Conservation (phyloP, 2,329 filamentous ascomycete species). For the Daldinia eschscholtzii region DNA sequence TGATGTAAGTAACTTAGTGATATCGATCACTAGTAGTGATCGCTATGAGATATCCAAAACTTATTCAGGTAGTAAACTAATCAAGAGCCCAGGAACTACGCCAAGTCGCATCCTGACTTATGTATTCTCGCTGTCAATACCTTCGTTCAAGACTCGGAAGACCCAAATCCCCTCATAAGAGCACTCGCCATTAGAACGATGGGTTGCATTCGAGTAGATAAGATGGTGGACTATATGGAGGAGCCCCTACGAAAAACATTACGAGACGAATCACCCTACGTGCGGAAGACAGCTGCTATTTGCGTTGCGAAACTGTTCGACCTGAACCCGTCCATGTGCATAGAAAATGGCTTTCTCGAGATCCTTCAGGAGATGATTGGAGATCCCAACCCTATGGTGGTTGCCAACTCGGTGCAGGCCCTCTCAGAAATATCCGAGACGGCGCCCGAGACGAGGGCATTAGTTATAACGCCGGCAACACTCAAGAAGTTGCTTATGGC, state of each 20-base stretch:
- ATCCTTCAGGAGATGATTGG: constrained; percentile 95
- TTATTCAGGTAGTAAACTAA: constrained; percentile 40
- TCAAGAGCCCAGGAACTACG: constrained; percentile 82
- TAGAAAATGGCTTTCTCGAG: constrained; percentile 97
- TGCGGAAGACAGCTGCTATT: constrained; percentile 96
- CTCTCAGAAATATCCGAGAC: constrained; percentile 91
- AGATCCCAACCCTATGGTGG: constrained; percentile 98
- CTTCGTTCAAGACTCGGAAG: constrained; percentile 98
- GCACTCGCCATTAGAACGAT: constrained; percentile 97
- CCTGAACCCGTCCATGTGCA: constrained; percentile 88
- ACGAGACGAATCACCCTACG: constrained; percentile 96
- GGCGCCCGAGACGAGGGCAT: constrained; percentile 88
- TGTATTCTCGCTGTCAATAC: constrained; percentile 99
- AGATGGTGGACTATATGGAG: constrained; percentile 99
- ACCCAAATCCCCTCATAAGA: constrained; percentile 95
- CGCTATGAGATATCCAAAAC: not conserved
- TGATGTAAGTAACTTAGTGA: constrained; percentile 77
- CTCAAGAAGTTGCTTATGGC: constrained; percentile 97
- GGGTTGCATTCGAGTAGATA: constrained; percentile 98
- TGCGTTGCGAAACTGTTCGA: constrained; percentile 99
- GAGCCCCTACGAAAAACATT: constrained; percentile 96
- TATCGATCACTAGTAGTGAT: not conserved
- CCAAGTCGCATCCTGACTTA: constrained; percentile 97
- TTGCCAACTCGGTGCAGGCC: constrained; percentile 96
- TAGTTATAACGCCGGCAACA: constrained; percentile 83